These are phyloP conservation scores for Dendrostoma leiphaemia DNA, from an alignment of 2,329 filamentous ascomycete genomes.

Conservation along the genomic window DNA sequence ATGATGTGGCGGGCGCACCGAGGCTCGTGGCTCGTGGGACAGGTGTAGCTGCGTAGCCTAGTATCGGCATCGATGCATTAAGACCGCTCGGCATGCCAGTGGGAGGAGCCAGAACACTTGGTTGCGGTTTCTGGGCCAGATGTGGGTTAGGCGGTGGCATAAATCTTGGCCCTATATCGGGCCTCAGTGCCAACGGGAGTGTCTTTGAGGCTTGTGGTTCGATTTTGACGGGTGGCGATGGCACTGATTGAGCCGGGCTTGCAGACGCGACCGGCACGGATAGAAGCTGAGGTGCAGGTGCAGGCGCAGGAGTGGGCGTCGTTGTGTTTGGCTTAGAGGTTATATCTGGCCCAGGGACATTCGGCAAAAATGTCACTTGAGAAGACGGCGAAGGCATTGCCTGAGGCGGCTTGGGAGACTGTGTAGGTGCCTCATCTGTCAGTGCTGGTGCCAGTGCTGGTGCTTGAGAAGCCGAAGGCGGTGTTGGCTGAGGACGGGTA, in stretches of 20 bases:
- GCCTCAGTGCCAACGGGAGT: conserved; percentile 14
- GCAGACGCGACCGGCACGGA: conserved; percentile 1
- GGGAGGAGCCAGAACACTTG: conserved; percentile 26
- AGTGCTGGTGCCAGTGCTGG: conserved; percentile 20
- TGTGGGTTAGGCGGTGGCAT: conserved; percentile 20
- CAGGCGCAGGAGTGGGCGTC: not conserved
- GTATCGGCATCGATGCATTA: conserved; percentile 25
- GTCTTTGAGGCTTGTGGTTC: conserved; percentile 11
- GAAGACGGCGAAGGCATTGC: conserved; percentile 11
- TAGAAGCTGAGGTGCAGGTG: not conserved
- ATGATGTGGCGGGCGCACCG: conserved; percentile 25
- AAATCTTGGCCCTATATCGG: conserved; percentile 16
- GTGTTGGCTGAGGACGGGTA: not conserved
- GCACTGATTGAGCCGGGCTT: not conserved
- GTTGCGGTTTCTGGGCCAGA: conserved; percentile 10
- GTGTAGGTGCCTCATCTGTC: conserved; percentile 19
- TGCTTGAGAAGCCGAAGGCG: conserved; percentile 6
- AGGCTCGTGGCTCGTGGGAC: conserved; percentile 26
- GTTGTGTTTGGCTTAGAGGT: not conserved
- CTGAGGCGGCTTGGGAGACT: conserved; percentile 22
- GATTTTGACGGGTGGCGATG: conserved; percentile 11
- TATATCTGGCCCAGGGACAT: no score
- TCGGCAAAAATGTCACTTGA: conserved; percentile 4
- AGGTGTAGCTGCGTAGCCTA: conserved; percentile 21
- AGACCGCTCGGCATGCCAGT: conserved; percentile 21